Base-by-base conservation (phyloP, 2,329 filamentous ascomycete genomes). In the Akanthomyces dipterigenus region DNA sequence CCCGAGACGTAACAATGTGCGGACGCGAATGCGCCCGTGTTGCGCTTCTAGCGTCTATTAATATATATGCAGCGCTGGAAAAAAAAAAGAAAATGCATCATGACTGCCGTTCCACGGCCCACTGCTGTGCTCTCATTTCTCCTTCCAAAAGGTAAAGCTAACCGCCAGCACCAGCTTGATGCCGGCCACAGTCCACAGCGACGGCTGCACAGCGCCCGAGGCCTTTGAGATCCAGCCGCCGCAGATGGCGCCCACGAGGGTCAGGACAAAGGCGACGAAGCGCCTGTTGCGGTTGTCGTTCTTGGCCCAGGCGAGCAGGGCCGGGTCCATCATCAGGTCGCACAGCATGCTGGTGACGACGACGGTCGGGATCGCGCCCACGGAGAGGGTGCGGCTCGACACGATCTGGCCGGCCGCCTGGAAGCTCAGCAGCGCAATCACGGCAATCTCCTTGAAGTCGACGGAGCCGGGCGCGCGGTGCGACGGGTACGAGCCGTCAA, bases 331-430 rank as follows among this genome's bases (percentile, higher is more conserved):
- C 66, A 81, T 75, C 26, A 84, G 66, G 66, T 83, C 82, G 67
- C 78, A 81, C 66, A 82, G 81, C 43, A 81, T 71, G 61, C 77
- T 80, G n/a, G 82, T 84, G 43, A 83, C 68, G 11, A 84, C 82
- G 53, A 79, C 81, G 0, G 81, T 80, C 1, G 82, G 82, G 49
- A 84, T 71, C 68, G 83, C 82, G 60, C 79, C 80, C 66, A 79
- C 80, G 9, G 80, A 80, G 22, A 84, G 71, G 14, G 76, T 69
- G 20, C 82, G 74, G 40, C 76, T 79, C 40, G 73, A 73, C 22
- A 80, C 80, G 63, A 83, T 82, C 69, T 83, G 80, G 46, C 81
- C 80, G 3, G 79, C 80, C 53, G 75, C 76, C 66, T 84, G 80
- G 65, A 83, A 81, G 3, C 81, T 81, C 1, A 86, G 72, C 34